Percentiles rank a stretch among this genome's conserved stretches.
Evolutionary conservation across 139 green algal species (phyloP).

Genomic region (Monoraphidium neglectum): DNA sequence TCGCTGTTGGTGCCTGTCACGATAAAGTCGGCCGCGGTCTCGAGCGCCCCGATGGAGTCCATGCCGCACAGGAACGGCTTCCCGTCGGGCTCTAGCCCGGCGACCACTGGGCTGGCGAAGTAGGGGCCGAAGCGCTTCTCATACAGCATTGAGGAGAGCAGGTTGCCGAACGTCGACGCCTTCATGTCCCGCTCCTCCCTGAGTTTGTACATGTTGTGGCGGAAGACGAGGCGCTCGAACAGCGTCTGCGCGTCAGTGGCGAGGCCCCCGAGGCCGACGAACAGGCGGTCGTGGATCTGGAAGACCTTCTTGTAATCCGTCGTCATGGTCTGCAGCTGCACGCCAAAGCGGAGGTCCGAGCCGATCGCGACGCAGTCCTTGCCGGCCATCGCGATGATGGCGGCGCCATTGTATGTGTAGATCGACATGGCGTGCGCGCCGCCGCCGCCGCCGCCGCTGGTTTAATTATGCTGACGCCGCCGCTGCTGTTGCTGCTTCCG

Average conservation of each 20-base stretch:
- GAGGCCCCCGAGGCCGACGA: slow-evolving; percentile 90
- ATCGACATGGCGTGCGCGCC: slow-evolving; percentile 62
- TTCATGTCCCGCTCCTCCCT: slow-evolving; percentile 97
- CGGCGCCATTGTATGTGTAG: slow-evolving; percentile 95
- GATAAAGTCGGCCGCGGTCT: slow-evolving; percentile 97
- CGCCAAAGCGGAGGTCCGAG: slow-evolving; percentile 94
- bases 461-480: too few species aligned
- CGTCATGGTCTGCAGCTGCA: slow-evolving; percentile 96
- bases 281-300: slow-evolving; percentile 95
- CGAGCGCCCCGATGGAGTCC: slow-evolving; percentile 95
- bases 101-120: slow-evolving; percentile 94
- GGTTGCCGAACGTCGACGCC: slow-evolving; percentile 88
- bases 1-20: slow-evolving; percentile 88
- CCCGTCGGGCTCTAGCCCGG: slow-evolving; percentile 88
- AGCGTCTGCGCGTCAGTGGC: slow-evolving; percentile 94
- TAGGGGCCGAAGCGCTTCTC: slow-evolving; percentile 97
- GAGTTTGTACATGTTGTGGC: slow-evolving; percentile 98
- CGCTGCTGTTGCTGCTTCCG: too few species aligned
- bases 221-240: slow-evolving; percentile 85
- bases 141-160: slow-evolving; percentile 95
- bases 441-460: neutral
- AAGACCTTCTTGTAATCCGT: slow-evolving; percentile 94
- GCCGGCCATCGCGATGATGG: slow-evolving; percentile 81
- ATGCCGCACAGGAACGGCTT: slow-evolving; percentile 94
- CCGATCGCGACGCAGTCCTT: slow-evolving; percentile 98